Evolutionary conservation across 2,329 filamentous ascomycete genomes (phyloP), one percentile per base, ranked within the genome.

Genomic region (Chrysoporthe deuterocubensis): DNA sequence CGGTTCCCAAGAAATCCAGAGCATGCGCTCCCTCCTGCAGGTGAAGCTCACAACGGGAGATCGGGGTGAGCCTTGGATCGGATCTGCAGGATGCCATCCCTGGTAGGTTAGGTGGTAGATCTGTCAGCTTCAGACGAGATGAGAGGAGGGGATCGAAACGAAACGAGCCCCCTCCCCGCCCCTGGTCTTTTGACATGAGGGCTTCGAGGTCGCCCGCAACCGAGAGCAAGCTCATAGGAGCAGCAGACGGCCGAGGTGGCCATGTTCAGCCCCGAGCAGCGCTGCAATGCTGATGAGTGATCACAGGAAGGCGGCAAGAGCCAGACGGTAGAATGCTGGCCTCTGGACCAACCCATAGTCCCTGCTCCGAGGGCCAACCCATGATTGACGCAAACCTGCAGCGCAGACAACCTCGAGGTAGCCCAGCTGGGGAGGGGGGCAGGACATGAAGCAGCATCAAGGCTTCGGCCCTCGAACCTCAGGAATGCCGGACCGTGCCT

Each of bases 91-190:
- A 54, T 54, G 50, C 18, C 54, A 57, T 21, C 54, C 54, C 54
- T 57, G 54, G 54, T 32, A 40, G 8, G 21, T 37, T 11, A 46
- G 42, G 26, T 46, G 18, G 5, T 34, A 26, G 42, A 48, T 14
- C 26, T 61, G 43, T 46, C 43, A 42, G 48, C 3, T 34, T 34
- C 16, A 48, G 59, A 61, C 59, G 59, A 61, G 43, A 46, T 61
- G 43, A 61, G 26, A 34, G 40, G 58, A 43, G 42, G 43, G 5
- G 54, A n/a, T 18, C 54, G 21, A 61, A 46, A 46, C 43, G 43
- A 48, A 61, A 61, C 59, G 43, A 46, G 18, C 42, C 13, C 40
- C 21, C 11, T 18, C 42, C 37, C 57, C 40, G n/a, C 34, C 37
- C 40, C 32, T 9, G 57, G 7, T 56, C 3, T 14, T 42, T 42